Conservation (phyloP, 345 rosid genomes). For the Arabis hirsuta region DNA sequence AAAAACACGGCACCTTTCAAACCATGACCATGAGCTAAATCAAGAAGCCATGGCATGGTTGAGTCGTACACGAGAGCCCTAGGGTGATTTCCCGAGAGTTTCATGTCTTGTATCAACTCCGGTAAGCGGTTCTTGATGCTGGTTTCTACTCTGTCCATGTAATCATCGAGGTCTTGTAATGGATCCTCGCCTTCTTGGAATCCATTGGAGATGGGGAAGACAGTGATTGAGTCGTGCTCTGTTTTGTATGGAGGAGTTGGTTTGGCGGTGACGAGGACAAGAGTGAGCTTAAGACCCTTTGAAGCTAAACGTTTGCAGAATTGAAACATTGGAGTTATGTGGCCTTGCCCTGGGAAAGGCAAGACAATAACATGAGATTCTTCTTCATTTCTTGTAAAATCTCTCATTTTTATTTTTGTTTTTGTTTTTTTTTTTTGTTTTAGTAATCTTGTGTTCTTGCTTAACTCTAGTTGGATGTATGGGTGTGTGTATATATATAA, state of each 20-base stretch:
- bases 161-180: constrained; percentile 31
- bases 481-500: constrained; percentile 9
- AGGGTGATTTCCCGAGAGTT: constrained; percentile 18
- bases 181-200: constrained; percentile 38
- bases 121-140: constrained; percentile 40
- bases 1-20: constrained; percentile 46
- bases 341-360: constrained; percentile 59
- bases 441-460: neutral
- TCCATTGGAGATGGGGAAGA: constrained; percentile 43
- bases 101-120: constrained; percentile 41
- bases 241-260: constrained; percentile 41
- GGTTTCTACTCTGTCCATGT: constrained; percentile 29
- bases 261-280: constrained; percentile 43
- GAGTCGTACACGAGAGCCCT: constrained; percentile 54
- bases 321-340: constrained; percentile 64
- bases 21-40: constrained; percentile 49
- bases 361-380: constrained; percentile 44
- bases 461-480: constrained; percentile 7
- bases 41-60: constrained; percentile 54
- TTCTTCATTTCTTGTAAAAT: neutral
- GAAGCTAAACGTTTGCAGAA: constrained; percentile 60
- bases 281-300: constrained; percentile 53
- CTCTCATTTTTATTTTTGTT: constrained; percentile 19
- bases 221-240: constrained; percentile 34
- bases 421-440: neutral